phyloP scores from a whole-genome alignment of 768 basidiomycete genomes.

The Austroboletus festivus region DNA sequence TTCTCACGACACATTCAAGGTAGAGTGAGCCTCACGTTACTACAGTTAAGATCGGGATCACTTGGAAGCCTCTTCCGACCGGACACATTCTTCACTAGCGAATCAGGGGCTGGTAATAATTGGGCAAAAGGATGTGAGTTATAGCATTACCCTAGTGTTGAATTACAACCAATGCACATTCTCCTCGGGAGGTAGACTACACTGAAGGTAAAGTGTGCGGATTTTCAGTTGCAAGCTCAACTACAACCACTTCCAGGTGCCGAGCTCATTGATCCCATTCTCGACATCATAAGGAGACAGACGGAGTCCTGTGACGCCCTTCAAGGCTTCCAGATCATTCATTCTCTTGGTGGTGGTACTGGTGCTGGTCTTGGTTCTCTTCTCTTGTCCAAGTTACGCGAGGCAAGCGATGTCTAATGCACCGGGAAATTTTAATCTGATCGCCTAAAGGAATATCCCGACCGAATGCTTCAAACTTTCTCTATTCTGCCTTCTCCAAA shows the following conservation, averaged over 20 bases:
- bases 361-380: constrained; percentile 84
- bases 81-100: constrained; percentile 73
- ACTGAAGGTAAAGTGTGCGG: constrained; percentile 64
- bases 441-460: constrained; percentile 51
- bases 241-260: constrained; percentile 52
- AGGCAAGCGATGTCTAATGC: constrained; percentile 42
- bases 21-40: constrained; percentile 3
- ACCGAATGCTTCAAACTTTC: constrained; percentile 51
- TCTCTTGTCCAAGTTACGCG: constrained; percentile 76
- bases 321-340: constrained; percentile 88
- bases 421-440: neutral
- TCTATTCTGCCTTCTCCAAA: constrained; percentile 55
- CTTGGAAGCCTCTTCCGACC: constrained; percentile 81
- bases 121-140: constrained; percentile 92
- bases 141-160: constrained; percentile 9
- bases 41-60: constrained; percentile 62
- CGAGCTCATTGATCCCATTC: constrained; percentile 82
- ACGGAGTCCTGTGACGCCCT: constrained; percentile 80
- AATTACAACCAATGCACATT: constrained; percentile 18
- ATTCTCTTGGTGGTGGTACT: constrained; percentile 90
- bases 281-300: constrained; percentile 79
- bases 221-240: neutral
- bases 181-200: constrained; percentile 52
- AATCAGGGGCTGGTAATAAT: constrained; percentile 79
- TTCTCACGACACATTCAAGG: constrained; percentile 2